phyloP scores from a whole-genome alignment of 83 land plant species.

The Isoetes engelmannii region DNA sequence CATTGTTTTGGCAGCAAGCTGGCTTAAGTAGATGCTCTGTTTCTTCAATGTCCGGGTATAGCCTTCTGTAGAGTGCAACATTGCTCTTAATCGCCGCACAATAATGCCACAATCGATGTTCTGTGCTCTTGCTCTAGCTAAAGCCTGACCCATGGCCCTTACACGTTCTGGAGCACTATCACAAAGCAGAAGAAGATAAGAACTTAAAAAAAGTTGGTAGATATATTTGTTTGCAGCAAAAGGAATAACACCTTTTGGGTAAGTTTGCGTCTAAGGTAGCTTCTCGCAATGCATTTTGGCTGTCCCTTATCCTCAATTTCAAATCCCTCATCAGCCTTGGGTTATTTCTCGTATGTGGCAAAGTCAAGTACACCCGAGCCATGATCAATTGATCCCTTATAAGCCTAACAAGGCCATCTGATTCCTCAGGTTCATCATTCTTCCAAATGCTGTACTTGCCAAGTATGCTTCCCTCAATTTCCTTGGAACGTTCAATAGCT shows the following conservation, averaged over 20 bases:
- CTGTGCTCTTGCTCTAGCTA: constrained; percentile 52
- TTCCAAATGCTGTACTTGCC: constrained; percentile 92
- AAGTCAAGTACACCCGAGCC: constrained; percentile 68
- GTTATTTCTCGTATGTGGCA: constrained; percentile 53
- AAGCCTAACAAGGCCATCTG: constrained; percentile 65
- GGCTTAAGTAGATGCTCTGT: constrained; percentile 74
- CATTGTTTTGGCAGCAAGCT: constrained; percentile 82
- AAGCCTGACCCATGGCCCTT: constrained; percentile 71
- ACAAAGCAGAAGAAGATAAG: constrained; percentile 17
- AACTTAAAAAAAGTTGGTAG: background rate
- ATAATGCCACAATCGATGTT: constrained; percentile 53
- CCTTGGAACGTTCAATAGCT: constrained; percentile 78
- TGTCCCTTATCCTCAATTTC: constrained; percentile 47
- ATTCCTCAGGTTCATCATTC: constrained; percentile 69
- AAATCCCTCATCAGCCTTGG: constrained; percentile 44
- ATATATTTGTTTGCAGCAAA: constrained; percentile 1
- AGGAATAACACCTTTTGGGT: constrained; percentile 39
- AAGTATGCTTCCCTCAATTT: constrained; percentile 64
- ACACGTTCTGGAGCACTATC: constrained; percentile 63
- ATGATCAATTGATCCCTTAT: constrained; percentile 89
- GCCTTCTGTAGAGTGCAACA: constrained; percentile 84
- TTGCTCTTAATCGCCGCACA: constrained; percentile 62
- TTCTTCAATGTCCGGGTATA: constrained; percentile 66
- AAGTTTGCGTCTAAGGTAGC: constrained; percentile 63
- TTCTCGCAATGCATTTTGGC: constrained; percentile 53